phyloP scores from a whole-genome alignment of 2,329 filamentous ascomycete genomes.

The Sclerotiophoma versabilis region DNA sequence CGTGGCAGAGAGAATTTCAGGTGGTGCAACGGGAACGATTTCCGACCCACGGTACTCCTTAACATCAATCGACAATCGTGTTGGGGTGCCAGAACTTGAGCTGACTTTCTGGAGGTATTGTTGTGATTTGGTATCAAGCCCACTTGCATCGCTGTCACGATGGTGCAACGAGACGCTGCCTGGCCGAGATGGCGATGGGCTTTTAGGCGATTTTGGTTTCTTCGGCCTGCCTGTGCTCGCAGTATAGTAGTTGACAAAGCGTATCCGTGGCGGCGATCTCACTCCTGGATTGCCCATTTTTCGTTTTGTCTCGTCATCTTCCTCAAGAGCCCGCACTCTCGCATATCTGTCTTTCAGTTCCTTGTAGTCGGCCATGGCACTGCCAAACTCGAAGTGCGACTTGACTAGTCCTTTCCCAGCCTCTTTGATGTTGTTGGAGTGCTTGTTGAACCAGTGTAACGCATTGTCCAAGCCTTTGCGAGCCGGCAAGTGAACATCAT shows the following conservation, averaged over 20 bases:
- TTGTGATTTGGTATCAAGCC: conserved; percentile 21
- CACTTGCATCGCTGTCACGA: conserved; percentile 14
- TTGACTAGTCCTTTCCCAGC: conserved; percentile 77
- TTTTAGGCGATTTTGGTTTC: conserved; percentile 48
- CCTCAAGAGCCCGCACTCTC: conserved; percentile 73
- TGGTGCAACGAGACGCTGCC: not conserved
- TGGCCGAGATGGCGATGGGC: conserved; percentile 25
- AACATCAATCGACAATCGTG: conserved; percentile 56
- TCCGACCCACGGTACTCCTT: conserved; percentile 54
- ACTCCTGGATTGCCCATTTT: conserved; percentile 39
- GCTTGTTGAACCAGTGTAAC: conserved; percentile 81
- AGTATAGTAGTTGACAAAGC: conserved; percentile 92
- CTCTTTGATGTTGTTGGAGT: conserved; percentile 73
- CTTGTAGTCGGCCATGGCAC: conserved; percentile 78
- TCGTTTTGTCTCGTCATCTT: conserved; percentile 62
- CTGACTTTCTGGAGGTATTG: not conserved
- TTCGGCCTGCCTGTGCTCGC: conserved; percentile 73
- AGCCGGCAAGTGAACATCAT: conserved; percentile 74
- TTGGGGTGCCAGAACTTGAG: conserved; percentile 17
- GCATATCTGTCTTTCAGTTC: conserved; percentile 75
- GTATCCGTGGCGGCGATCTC: conserved; percentile 61
- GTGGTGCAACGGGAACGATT: conserved; percentile 37
- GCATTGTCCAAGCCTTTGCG: conserved; percentile 72
- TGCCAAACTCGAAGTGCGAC: conserved; percentile 84
- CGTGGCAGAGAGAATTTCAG: conserved; percentile 36